phyloP scores from a whole-genome alignment of 148 eudicot genomes.

The Chenopodium berlandieri region DNA sequence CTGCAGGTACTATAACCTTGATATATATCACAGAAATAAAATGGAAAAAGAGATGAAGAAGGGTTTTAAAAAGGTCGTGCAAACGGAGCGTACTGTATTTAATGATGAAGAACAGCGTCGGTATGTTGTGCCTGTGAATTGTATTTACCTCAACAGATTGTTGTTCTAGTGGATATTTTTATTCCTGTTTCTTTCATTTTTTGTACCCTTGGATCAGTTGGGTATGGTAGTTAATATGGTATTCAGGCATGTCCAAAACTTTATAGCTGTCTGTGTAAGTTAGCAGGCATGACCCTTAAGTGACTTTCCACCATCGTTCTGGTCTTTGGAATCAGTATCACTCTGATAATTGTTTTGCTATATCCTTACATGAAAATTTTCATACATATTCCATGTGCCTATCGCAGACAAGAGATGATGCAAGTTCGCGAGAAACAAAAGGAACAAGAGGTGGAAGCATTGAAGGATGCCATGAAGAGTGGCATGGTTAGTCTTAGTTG shows the following conservation, averaged over 20 bases:
- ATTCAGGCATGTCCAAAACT: neutral
- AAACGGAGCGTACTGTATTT: conserved; percentile 68
- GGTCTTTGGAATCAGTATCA: neutral
- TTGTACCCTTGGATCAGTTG: neutral
- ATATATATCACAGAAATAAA: conserved; percentile 64
- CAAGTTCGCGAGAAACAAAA: conserved; percentile 82
- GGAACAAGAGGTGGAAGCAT: conserved; percentile 68
- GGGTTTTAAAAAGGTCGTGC: conserved; percentile 46
- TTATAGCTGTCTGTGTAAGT: neutral
- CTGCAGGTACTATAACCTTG: conserved; percentile 85
- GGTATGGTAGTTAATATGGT: neutral
- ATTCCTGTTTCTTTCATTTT: neutral
- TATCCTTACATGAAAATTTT: neutral
- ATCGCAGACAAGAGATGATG: conserved; percentile 66
- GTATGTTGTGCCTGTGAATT: conserved; percentile 35
- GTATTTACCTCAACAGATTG: neutral
- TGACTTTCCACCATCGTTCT: neutral
- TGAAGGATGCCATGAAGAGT: conserved; percentile 74
- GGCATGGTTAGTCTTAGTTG: conserved; percentile 61
- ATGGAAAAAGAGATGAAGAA: conserved; percentile 67
- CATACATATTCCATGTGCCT: conserved; percentile 4
- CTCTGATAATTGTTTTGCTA: neutral
- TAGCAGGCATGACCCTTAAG: neutral
- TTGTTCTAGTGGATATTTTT: neutral
- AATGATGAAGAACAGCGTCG: conserved; percentile 93